A percentile compares a stretch with the other conserved stretches of the same genome.
Evolutionary conservation across 257 asterid genomes (phyloP).

Genomic region (Ehretia macrophylla): DNA sequence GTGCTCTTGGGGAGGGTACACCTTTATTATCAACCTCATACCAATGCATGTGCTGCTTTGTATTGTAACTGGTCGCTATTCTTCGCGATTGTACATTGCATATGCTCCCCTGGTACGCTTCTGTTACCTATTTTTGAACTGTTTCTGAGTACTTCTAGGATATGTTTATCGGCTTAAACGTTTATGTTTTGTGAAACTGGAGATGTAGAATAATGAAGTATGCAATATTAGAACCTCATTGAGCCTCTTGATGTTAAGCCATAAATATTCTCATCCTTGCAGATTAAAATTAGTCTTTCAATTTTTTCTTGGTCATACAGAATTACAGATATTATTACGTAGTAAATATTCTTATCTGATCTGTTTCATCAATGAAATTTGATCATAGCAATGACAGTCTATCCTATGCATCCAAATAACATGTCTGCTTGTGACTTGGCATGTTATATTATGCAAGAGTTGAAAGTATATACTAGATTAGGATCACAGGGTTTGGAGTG

Average conservation of each 20-base stretch:
- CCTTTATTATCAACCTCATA: constrained; percentile 95
- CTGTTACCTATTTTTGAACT: constrained; percentile 7
- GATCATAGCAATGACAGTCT: neutral
- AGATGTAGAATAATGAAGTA: too few relatives aligned
- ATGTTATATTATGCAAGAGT: neutral
- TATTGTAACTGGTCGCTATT: constrained; percentile 94
- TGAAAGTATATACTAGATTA: neutral
- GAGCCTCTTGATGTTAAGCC: too few relatives aligned
- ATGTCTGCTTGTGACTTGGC: neutral
- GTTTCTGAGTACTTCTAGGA: neutral
- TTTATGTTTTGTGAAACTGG: too few relatives aligned
- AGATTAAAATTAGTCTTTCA: too few relatives aligned
- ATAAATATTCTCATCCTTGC: too few relatives aligned
- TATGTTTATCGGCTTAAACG: neutral
- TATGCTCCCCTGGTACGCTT: constrained; percentile 93
- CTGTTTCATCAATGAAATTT: too few relatives aligned
- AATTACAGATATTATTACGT: too few relatives aligned
- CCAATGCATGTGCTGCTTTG: constrained; percentile 99
- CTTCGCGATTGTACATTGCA: constrained; percentile 93
- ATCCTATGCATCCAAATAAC: neutral
- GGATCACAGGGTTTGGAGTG: too few relatives aligned
- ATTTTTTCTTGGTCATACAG: too few relatives aligned
- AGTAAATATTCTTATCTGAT: too few relatives aligned
- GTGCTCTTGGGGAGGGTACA: constrained; percentile 99
- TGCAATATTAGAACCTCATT: too few relatives aligned